Percentiles rank a stretch among this genome's conserved stretches.
Evolutionary conservation across 1,139 yeast species (phyloP).

Genomic region (Suzukiozyma palmioleophila): DNA sequence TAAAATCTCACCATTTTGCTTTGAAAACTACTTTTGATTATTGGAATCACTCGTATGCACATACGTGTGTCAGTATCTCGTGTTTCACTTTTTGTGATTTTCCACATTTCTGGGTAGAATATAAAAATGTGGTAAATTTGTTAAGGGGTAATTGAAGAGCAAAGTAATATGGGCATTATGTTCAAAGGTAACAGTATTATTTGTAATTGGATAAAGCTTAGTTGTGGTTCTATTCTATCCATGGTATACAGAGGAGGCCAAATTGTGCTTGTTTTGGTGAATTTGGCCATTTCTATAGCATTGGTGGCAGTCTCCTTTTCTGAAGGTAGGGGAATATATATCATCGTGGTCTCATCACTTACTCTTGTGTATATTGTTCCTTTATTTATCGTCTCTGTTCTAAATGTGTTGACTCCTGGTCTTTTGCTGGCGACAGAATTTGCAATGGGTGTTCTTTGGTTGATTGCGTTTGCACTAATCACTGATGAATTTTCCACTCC

Average conservation of each 20-base stretch:
- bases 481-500: conserved; percentile 11
- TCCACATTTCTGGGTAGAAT: neutral
- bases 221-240: neutral
- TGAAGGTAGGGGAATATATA: conserved; percentile 8
- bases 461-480: conserved; percentile 5
- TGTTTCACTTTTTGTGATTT: no score
- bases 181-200: no score
- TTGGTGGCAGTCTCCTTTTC: neutral
- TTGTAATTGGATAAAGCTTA: no score
- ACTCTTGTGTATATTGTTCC: conserved; percentile 11
- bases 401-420: conserved; percentile 6
- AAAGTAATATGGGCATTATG: no score
- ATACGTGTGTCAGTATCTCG: no score
- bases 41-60: no score
- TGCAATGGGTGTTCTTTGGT: conserved; percentile 12
- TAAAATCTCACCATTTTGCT: no score
- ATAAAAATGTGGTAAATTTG: neutral
- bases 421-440: conserved; percentile 10
- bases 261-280: neutral
- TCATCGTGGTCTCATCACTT: conserved; percentile 11
- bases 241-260: neutral
- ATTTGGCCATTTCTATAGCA: neutral
- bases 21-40: no score
- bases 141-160: neutral
- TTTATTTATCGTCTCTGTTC: conserved; percentile 2